Evolutionary conservation across 257 asterid species (phyloP), one percentile per base, ranked within the genome.

Genomic region (Rubia yunnanensis): DNA sequence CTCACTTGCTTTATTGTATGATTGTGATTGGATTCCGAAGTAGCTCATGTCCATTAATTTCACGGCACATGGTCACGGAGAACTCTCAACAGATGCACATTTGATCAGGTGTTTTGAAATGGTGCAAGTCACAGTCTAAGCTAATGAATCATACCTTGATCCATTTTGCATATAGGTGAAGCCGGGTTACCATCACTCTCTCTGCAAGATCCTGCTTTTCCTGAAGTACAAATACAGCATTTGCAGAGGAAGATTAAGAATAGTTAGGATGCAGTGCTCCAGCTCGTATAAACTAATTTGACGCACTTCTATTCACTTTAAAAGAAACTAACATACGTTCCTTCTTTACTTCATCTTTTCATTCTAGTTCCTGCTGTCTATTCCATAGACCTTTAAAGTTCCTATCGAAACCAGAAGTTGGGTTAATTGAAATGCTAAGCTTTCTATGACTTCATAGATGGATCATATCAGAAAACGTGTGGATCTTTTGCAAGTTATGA

Each of bases 181-280:
- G 92, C 20, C 92, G 84, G 1, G 95, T 87, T 54, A 83, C 72
- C 95, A 87, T 85, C 73, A 83, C 96, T 82, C 94, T 78, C 72
- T 85, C 91, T 53, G 89, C 94, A 69, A 88, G 91, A 54, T 82
- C 87, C 70, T 75, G 86, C 31, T 81, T 80, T 76, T 88, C 96
- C 94, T 85, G 86, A 3, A 44, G 20, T 39, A 35, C 56, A 72
- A 56, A 30, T 49, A 62, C 31, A 31, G 17, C 22, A 54, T 2
- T 44, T 14, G 2, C 22, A 22, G 32, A 28, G 10, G 24, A 55
- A 55, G 39, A 57, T 27, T 30, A 32, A 36, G 48, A 39, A 41
- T 20, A 17, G 36, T 70, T 39, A 69, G n/a, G 36, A 35, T 17
- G 41, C 39, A 28, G 57, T 67, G 32, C 0, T 64, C 10, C 39